These are phyloP conservation scores for Irpex sp. DNA, from an alignment of 1,284 basidiomycete genomes.

Conservation along the genomic window DNA sequence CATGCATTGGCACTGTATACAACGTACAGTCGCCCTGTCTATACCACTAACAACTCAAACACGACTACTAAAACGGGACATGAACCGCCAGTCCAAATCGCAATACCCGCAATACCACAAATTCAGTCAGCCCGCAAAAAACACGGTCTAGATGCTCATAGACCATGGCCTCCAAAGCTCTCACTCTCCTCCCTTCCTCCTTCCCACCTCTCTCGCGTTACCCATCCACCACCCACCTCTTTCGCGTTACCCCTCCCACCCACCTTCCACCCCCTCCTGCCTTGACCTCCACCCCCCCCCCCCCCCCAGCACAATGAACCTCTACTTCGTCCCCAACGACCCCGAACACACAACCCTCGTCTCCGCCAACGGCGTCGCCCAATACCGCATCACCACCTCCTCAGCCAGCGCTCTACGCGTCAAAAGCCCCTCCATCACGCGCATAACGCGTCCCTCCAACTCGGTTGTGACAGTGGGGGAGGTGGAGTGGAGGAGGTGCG, in stretches of 20 bases:
- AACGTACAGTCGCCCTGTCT: too few relatives aligned
- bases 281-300: background rate
- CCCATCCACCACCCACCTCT: too few relatives aligned
- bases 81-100: background rate
- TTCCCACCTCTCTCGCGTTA: background rate
- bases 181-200: background rate
- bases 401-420: conserved; percentile 26
- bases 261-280: background rate
- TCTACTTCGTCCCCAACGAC: conserved; percentile 48
- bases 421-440: conserved; percentile 27
- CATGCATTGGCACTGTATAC: too few relatives aligned
- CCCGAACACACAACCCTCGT: conserved; percentile 45
- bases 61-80: too few relatives aligned
- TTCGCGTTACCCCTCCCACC: too few relatives aligned
- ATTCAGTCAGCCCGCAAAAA: background rate
- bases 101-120: background rate
- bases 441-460: conserved; percentile 36
- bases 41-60: too few relatives aligned
- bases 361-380: conserved; percentile 43
- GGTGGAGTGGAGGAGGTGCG: conserved; percentile 42
- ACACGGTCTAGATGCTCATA: too few relatives aligned
- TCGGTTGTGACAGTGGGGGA: conserved; percentile 34
- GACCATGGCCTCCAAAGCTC: background rate
- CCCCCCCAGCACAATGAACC: conserved; percentile 36
- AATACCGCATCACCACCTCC: conserved; percentile 42